Evolutionary conservation across 2,329 filamentous ascomycete species (phyloP), one percentile per base, ranked within the genome.

Genomic region (Cercospora canescens): DNA sequence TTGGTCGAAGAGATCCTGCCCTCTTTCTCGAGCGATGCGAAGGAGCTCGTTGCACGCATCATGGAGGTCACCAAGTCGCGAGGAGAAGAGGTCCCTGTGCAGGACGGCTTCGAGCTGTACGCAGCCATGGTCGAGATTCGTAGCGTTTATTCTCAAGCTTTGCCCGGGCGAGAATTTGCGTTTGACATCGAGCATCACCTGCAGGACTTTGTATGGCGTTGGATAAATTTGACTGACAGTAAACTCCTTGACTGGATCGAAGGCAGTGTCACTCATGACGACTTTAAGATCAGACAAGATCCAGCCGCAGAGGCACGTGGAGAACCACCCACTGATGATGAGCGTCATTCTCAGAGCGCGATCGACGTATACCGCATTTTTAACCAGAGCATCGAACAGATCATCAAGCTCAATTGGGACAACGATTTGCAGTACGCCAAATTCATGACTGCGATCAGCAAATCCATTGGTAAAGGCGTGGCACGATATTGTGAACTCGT

Each of bases 81-180:
- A 60, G 89, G 87, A 14, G 85, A 89, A 14, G 93, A 97, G 72
- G 88, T 98, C 57, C 89, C 91, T 41, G 87, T 98, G 28, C 88
- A 97, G 74, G 95, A 99, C 77, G 95, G 94, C 0, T 98, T 99
- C 77, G 92, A 96, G 71, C 81, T 99, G 18, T 99, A 99, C 81
- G 91, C 88, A 74, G 93, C 96, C 74, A 83, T 99, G 64, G 89
- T 94, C 21, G 90, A 91, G 70, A 92, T 97, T 67, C 90, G 95
- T 32, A 85, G 87, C 35, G 92, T 96, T 28, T 94, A 97, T 77
- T 84, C 86, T 7, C 86, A 91, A 68, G 89, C 88, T 24, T 84
- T 97, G 18, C 92, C 92, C 0, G 84, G 77, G 8, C 83, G 88
- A 67, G 87, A 88, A 1, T 99, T 98, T 77, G 89, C 89, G 4